Evolutionary conservation across 768 basidiomycete genomes (phyloP), one percentile per base, ranked within the genome.

Genomic region (Boletus subcaerulescens): DNA sequence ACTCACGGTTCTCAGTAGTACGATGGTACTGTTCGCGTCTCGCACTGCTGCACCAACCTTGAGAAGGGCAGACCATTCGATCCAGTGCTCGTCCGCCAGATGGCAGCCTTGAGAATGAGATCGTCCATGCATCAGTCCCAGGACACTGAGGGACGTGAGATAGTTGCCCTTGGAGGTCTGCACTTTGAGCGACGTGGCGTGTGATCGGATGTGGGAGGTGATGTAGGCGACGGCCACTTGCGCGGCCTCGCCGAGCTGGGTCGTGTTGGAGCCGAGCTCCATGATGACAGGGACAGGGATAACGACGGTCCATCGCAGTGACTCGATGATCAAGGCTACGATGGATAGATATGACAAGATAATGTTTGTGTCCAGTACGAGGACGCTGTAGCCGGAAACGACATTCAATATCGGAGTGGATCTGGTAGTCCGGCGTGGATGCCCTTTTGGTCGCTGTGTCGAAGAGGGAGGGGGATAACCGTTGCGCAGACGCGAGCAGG

Each of bases 91-190:
- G 50, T 89, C 81, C 65, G 96, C 91, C 93, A 97, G 48, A 90
- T 80, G n/a, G 92, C 94, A 36, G 93, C 89, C 64, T 90, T 87
- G 42, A 98, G 55, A 81, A 92, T 39, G 88, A n/a, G n/a, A n/a
- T n/a, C n/a, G n/a, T n/a, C n/a, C n/a, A n/a, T n/a, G n/a, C n/a
- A n/a, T n/a, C n/a, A 80, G 44, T 88, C 87, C 71, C 75, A 74
- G 52, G 66, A 75, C 60, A 56, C 63, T 85, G n/a, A 99, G 79
- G 38, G 88, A 87, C 0, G 83, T 77, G 5, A 98, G 79, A 68
- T 97, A 98, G 66, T 98, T 98, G 59, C 97, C 97, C 61, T 88
- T 24, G 8, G 89, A 89, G 1, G 97, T 99, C 73, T 93, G 94
- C 8, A 98, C 87, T 75, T 98, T 98, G 71, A 99, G 84, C 10